phyloP scores from a whole-genome alignment of 2,329 filamentous ascomycete species.

The Bisporella sp. region DNA sequence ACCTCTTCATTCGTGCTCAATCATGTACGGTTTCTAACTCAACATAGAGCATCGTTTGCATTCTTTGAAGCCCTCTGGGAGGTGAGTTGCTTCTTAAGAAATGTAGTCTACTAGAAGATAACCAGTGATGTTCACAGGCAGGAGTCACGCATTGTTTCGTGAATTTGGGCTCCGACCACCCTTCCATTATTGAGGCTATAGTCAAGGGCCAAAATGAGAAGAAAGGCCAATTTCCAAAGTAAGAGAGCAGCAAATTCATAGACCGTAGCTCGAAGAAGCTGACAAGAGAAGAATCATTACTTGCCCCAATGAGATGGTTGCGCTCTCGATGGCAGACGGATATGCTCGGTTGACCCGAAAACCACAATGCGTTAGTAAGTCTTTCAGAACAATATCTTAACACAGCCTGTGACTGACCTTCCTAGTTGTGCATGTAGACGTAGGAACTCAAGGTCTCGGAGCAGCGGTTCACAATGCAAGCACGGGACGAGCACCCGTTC shows the following conservation, averaged over 20 bases:
- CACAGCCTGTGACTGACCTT: background rate
- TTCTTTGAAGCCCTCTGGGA: conserved; percentile 71
- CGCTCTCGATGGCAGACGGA: conserved; percentile 70
- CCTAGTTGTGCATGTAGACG: conserved; percentile 60
- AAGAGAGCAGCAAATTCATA: background rate
- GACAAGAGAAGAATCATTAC: conserved; percentile 1
- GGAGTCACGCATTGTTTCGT: conserved; percentile 49
- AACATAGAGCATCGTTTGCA: conserved; percentile 39
- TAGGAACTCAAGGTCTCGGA: conserved; percentile 64
- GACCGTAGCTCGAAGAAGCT: background rate
- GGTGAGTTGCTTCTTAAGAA: conserved; percentile 9
- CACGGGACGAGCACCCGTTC: conserved; percentile 58
- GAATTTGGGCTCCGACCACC: conserved; percentile 56
- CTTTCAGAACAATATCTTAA: background rate
- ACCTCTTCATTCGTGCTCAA: too few species aligned
- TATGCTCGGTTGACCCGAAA: conserved; percentile 60
- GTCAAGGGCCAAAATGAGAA: conserved; percentile 61
- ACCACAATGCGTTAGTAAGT: conserved; percentile 33
- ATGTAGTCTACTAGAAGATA: too few species aligned
- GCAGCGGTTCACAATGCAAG: conserved; percentile 67
- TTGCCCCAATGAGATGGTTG: conserved; percentile 51
- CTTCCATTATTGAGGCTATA: conserved; percentile 66
- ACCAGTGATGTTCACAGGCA: conserved; percentile 23
- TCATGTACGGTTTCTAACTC: background rate
- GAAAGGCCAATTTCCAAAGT: conserved; percentile 49